Base-by-base conservation (phyloP, 2,329 filamentous ascomycete genomes). In the Clonostachys sp. region DNA sequence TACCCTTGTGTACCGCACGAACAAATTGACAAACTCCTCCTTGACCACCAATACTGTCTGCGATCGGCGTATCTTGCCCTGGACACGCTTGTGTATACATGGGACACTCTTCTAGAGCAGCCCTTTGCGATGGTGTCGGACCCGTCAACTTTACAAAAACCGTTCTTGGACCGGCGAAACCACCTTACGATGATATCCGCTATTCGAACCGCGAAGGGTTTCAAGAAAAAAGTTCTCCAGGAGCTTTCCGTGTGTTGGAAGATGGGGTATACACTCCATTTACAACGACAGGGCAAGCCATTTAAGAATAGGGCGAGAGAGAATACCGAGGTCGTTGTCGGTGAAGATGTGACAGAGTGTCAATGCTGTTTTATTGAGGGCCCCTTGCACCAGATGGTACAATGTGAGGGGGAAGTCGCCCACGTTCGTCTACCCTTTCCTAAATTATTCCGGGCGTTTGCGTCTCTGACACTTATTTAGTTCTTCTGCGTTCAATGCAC, bases 401-500 rank as follows among this genome's bases (percentile, higher is more conserved):
- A 80, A 52, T 95, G 90, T 61, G 66, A 81, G 45, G 81, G 76
- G 14, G 71, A 77, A 0, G 55, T 60, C 0, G 53, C 66, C 2
- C 87, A 91, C 50, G 67, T 68, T 51, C 54, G 66, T 59, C 18
- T 6, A 33, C 24, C 8, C 34, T 9, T n/a, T 9, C 38, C 35
- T 12, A 14, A 16, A 10, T 14, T 14, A 42, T 34, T 17, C 35
- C 13, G 36, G 17, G 3, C 12, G 36, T n/a, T n/a, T 18, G 36
- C 36, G 36, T n/a, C 2, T n/a, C 36, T 39, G 17, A 39, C 34
- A 34, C 9, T 16, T 34, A 14, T 6, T 3, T 33, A 72, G 67
- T 80, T 77, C 59, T 91, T 92, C 62, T 95, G 90, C 62, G 71
- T 73, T 42, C 65, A 67, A 2, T 95, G 90, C 59, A 75, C 83